These are phyloP conservation scores for Fonsecaea erecta DNA, from an alignment of 2,329 filamentous ascomycete species.

Conservation along the genomic window DNA sequence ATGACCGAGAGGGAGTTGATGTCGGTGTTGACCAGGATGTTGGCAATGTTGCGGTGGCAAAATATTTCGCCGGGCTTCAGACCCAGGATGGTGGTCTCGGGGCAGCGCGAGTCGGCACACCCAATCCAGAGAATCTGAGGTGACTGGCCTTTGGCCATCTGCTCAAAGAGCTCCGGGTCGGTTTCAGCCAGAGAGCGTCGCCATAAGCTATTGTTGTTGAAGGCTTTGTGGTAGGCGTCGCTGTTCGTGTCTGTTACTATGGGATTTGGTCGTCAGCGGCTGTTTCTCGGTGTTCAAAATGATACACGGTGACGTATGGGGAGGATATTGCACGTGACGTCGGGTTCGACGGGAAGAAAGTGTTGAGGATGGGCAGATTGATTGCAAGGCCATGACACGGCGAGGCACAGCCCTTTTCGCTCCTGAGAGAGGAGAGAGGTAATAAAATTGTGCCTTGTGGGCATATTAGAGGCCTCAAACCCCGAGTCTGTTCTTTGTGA, in stretches of 20 bases:
- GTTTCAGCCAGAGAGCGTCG: constrained; percentile 37
- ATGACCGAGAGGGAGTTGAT: constrained; percentile 76
- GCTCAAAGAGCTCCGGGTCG: constrained; percentile 71
- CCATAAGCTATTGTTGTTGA: constrained; percentile 38
- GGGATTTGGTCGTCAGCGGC: constrained; percentile 2
- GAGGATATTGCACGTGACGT: background rate
- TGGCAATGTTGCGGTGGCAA: constrained; percentile 89
- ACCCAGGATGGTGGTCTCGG: constrained; percentile 79
- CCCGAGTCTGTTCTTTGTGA: background rate
- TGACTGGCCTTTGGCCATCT: constrained; percentile 68
- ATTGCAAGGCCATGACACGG: background rate
- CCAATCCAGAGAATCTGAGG: constrained; percentile 76
- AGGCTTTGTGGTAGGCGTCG: constrained; percentile 35
- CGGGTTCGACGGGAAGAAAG: constrained; percentile 4
- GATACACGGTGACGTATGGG: background rate
- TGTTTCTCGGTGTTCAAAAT: background rate
- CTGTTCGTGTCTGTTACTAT: constrained; percentile 4
- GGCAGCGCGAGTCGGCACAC: constrained; percentile 83
- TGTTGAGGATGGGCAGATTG: constrained; percentile 10
- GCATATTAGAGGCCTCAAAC: background rate
- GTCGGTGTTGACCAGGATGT: constrained; percentile 75
- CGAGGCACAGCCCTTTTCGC: background rate
- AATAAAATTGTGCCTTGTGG: background rate
- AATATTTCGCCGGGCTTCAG: constrained; percentile 79
- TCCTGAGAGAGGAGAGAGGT: background rate